Evolutionary conservation across 78 protist species (phyloP), one percentile per base, ranked within the genome.

Genomic region (Isochrysis galbana): DNA sequence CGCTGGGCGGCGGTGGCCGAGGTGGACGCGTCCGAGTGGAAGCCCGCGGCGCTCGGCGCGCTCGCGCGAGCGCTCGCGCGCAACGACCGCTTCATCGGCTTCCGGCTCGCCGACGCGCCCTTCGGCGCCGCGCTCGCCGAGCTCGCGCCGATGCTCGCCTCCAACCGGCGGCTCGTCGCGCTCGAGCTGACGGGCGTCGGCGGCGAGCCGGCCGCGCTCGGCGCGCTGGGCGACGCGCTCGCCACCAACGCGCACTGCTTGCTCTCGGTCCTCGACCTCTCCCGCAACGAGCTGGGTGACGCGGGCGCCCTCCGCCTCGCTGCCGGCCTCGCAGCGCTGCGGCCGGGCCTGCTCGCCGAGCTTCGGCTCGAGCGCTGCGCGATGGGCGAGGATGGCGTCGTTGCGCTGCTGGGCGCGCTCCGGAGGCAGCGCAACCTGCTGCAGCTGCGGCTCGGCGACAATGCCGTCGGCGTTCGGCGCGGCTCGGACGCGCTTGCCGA

Each of bases 341-440:
- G 84, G n/a, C 32, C 47, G 29, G 84, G 84, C 19, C 44, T 34
- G 44, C 84, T 77, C 47, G 84, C 84, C 32, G 84, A 77, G 84
- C 84, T 77, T 10, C 45, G 39, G 17, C 47, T 77, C 19, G 26
- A 4, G 36, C 14, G n/a, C 26, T 34, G 84, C 84, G n/a, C n/a
- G 34, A 17, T 77, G 2, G 46, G 84, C 46, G 46, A 23, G 34
- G 32, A 11, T 26, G 47, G n/a, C 17, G 39, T 77, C 29, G 47
- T 2, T 25, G 3, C 5, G 47, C 47, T 77, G 46, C 84, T 77
- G 25, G n/a, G 0, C 34, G 84, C 84, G 14, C 46, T 39, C 32
- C 32, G 23, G 17, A 14, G 29, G 23, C 84, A 77, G 84, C 2
- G 0, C 32, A 77, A 77, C 46, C 84, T 77, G 84, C 84, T 77